Evolutionary conservation across 2,329 filamentous ascomycete genomes (phyloP), one percentile per base, ranked within the genome.

Genomic region (Pyrenochaeta sp.): DNA sequence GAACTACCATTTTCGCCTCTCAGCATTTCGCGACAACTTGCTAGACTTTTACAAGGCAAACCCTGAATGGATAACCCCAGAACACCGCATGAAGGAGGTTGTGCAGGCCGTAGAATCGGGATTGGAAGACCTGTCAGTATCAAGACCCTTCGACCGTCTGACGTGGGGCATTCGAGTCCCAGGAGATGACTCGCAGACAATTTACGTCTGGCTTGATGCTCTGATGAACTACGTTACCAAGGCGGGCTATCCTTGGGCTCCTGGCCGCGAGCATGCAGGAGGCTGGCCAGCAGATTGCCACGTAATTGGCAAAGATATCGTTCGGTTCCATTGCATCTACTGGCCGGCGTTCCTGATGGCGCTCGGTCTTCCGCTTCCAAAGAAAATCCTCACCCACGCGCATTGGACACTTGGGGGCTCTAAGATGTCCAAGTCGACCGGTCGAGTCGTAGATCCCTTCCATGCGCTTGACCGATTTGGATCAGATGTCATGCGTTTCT

Each of bases 171-270:
- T 99, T 55, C 88, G 84, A 6, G 95, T 97, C 27, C 95, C 95
- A 0, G 89, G 89, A 52, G 95, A 99, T 70, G 81, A 86, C 0
- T 86, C 82, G 19, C 95, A 98, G 78, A 98, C 93, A 2, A 94
- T 99, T 56, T 99, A 99, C 72, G 96, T 99, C 32, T 99, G 95
- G 95, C 85, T 99, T 0, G 96, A 99, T 78, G 95, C 95, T 1
- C 85, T 99, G 30, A 85, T 98, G 70, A 99, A 97, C 77, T 99
- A 99, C 75, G 80, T 95, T 50, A 97, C 93, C 15, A 92, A 90
- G 62, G 87, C 92, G 1, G 93, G 94, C 13, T 98, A 96, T 73
- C 92, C 92, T 34, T 92, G 90, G 87, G 79, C 87, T 0, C 89
- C 91, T 0, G 88, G 88, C 1, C 80, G 84, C 3, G 87, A 90